Conservation (phyloP, 257 asterid genomes). For the Verbena officinalis region DNA sequence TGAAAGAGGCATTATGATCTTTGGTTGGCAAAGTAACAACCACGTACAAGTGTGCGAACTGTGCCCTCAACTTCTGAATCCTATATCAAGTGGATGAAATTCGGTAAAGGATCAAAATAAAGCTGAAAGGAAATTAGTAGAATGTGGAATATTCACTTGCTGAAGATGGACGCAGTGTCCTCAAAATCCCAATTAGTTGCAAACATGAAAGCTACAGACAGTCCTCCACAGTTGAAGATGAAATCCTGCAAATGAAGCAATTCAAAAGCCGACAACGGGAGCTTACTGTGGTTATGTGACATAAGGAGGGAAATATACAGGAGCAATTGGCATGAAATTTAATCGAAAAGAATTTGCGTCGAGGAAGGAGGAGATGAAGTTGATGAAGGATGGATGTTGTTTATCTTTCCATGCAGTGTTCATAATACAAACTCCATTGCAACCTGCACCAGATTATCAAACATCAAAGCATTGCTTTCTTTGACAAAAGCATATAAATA, state of each 20-base stretch:
- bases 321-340: constrained; percentile 71
- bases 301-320: constrained; percentile 52
- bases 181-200: constrained; percentile 63
- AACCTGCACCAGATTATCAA: constrained; percentile 46
- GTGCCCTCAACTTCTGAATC: constrained; percentile 71
- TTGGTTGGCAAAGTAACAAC: constrained; percentile 80
- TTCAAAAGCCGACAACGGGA: constrained; percentile 15
- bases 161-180: constrained; percentile 45
- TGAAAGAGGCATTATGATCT: constrained; percentile 73
- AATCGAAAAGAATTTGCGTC: constrained; percentile 65
- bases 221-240: constrained; percentile 89
- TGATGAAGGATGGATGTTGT: constrained; percentile 85
- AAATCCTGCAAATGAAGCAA: constrained; percentile 70
- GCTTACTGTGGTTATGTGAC: background rate
- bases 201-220: constrained; percentile 85
- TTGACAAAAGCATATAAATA: background rate
- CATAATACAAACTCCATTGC: constrained; percentile 87
- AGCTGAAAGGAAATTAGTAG: background rate
- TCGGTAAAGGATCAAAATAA: background rate
- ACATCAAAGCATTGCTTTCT: background rate
- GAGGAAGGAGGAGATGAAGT: constrained; percentile 79
- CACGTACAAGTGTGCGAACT: constrained; percentile 85
- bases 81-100: constrained; percentile 43
- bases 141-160: constrained; percentile 48
- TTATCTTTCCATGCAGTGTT: constrained; percentile 74